Percentiles rank a stretch among this genome's conserved stretches.
Evolutionary conservation across 345 rosid genomes (phyloP).

Genomic region (Pugionium dolabratum): DNA sequence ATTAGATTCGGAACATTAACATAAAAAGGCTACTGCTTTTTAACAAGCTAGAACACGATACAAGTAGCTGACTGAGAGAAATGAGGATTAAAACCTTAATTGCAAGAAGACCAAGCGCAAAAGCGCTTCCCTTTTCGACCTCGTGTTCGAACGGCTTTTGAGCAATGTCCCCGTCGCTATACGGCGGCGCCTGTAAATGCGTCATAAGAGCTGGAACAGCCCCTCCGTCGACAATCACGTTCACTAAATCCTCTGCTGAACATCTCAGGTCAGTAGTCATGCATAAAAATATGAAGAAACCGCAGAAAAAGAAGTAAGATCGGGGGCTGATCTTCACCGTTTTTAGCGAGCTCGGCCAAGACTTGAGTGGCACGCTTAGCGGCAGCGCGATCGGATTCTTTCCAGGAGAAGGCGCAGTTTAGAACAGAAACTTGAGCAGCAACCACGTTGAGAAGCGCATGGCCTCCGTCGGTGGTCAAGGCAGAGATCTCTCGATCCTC

Average conservation of each 20-base stretch:
- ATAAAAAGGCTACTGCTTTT: conserved; percentile 22
- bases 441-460: conserved; percentile 61
- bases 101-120: conserved; percentile 93
- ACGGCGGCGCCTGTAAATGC: conserved; percentile 84
- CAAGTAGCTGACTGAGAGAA: not conserved
- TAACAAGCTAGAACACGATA: conserved; percentile 3
- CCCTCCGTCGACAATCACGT: conserved; percentile 91
- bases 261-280: conserved; percentile 34
- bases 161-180: conserved; percentile 48
- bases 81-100: conserved; percentile 61
- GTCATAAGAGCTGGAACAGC: conserved; percentile 93
- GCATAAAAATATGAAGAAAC: conserved; percentile 13
- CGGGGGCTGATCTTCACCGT: conserved; percentile 56
- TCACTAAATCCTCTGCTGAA: conserved; percentile 89
- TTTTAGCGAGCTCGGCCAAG: conserved; percentile 96
- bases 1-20: conserved; percentile 10
- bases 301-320: conserved; percentile 38
- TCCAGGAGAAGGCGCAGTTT: conserved; percentile 73
- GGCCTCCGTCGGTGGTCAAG: conserved; percentile 62
- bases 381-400: conserved; percentile 89
- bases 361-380: conserved; percentile 95
- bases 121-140: conserved; percentile 98
- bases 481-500: conserved; percentile 65
- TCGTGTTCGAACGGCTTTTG: conserved; percentile 87
- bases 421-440: conserved; percentile 73